Evolutionary conservation across 2,329 filamentous ascomycete species (phyloP).

Genomic region (Akanthomyces muscarius): DNA sequence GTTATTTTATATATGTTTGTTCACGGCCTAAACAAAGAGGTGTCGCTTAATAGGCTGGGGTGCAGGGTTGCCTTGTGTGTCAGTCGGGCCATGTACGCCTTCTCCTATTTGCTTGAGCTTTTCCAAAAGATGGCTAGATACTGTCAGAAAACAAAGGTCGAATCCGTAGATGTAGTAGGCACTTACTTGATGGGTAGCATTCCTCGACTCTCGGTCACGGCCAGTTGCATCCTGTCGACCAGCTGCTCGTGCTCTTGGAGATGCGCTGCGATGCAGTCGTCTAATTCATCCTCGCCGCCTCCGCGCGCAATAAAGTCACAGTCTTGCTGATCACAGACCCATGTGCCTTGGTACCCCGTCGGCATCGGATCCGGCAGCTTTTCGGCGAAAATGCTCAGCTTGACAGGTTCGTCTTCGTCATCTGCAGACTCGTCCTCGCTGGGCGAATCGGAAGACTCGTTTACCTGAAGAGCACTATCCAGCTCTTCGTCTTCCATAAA

Average conservation of each 20-base stretch:
- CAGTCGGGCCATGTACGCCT: not conserved
- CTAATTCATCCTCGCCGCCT: slow-evolving; percentile 52
- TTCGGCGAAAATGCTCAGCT: slow-evolving; percentile 47
- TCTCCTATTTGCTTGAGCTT: slow-evolving; percentile 15
- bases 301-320: slow-evolving; percentile 62
- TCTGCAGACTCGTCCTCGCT: slow-evolving; percentile 21
- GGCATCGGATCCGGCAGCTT: slow-evolving; percentile 46
- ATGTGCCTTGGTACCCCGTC: slow-evolving; percentile 58
- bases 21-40: slow-evolving; percentile 1
- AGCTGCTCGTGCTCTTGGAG: slow-evolving; percentile 56
- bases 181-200: slow-evolving; percentile 55
- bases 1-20: not conserved
- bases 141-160: not conserved
- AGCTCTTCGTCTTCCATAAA: slow-evolving; percentile 19
- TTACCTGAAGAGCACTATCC: not conserved
- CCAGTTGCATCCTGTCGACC: slow-evolving; percentile 46
- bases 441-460: not conserved
- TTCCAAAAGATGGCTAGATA: slow-evolving; percentile 8
- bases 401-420: slow-evolving; percentile 31
- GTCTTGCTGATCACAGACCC: slow-evolving; percentile 61
- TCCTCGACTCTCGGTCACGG: slow-evolving; percentile 54
- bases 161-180: not conserved
- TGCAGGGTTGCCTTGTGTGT: slow-evolving; percentile 6
- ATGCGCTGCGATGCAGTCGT: slow-evolving; percentile 56
- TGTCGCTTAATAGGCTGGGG: slow-evolving; percentile 9